phyloP scores from a whole-genome alignment of 768 basidiomycete genomes.

The Sporobolomyces phaffii region DNA sequence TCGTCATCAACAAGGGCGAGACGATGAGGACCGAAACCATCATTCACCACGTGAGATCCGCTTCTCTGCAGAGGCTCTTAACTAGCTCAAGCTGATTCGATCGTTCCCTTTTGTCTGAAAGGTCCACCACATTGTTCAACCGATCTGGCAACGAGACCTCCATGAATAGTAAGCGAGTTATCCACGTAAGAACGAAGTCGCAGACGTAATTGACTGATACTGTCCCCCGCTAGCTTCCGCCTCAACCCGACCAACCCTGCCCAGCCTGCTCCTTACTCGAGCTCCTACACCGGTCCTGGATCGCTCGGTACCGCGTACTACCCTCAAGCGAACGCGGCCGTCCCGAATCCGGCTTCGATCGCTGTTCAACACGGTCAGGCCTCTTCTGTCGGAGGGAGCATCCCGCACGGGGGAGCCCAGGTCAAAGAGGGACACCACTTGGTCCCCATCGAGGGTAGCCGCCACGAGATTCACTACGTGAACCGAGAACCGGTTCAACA shows the following conservation, averaged over 20 bases:
- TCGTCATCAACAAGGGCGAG: constrained; percentile 28
- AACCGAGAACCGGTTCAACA: constrained; percentile 21
- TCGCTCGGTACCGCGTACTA: neutral
- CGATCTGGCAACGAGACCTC: constrained; percentile 32
- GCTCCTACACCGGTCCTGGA: neutral
- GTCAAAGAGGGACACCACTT: constrained; percentile 14
- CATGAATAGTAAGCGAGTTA: constrained; percentile 33
- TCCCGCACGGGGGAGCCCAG: neutral
- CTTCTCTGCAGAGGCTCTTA: neutral
- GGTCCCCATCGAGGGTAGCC: constrained; percentile 7
- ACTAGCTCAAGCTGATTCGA: neutral
- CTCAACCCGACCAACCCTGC: constrained; percentile 17
- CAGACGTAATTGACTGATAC: no score
- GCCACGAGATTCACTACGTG: constrained; percentile 24
- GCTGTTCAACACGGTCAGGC: constrained; percentile 3
- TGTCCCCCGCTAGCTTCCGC: constrained; percentile 10
- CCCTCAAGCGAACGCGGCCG: neutral
- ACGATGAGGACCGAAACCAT: constrained; percentile 29
- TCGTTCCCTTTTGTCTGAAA: no score
- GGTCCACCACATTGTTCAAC: constrained; percentile 27
- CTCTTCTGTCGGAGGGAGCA: neutral
- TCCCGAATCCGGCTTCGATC: constrained; percentile 10
- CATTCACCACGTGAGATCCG: constrained; percentile 18
- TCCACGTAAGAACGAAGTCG: no score
- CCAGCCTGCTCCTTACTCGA: neutral